Base-by-base conservation (phyloP, 164 flowering plant species). In the Macadamia integrifolia region DNA sequence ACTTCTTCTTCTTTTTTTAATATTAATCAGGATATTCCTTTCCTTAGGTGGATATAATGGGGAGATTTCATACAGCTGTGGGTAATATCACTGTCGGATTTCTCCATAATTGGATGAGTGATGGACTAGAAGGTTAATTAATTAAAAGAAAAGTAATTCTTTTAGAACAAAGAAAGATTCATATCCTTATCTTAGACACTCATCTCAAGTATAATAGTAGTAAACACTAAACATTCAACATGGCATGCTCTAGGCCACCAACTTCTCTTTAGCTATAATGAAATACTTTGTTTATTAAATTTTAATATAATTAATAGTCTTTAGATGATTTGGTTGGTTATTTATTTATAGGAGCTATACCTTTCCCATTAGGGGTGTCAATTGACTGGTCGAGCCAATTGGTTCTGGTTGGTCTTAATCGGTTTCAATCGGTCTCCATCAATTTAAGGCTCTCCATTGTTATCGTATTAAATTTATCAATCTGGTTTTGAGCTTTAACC, bases 51-150 rank as follows among this genome's bases (percentile, higher is more conserved):
- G 40, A 5, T 5, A 35, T 35, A 67, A 43, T 17, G 43, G 35
- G 9, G 57, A 61, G 66, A 68, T 52, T 40, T 60, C 66, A 53
- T 9, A 61, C 66, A 69, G 67, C 62, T 63, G 72, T 63, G 61
- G 12, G 13, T 29, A 7, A 23, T 57, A 63, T 58, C 67, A 8
- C 12, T 57, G 6, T 1, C 30, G 13, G 68, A 64, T 70, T 58
- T 46, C 57, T 53, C 17, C 63, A 70, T 70, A 35, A 70, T 70
- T 64, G 58, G 62, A 64, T 57, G 29, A 29, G 28, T 58, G 63
- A 46, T 53, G 66, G 66, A 55, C 23, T 23, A 29, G n/a, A 57
- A 62, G 53, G 66, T 67, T 69, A 62, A 62, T 43, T 31, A 57
- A 14, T 62, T 48, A 62, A 56, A 70, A 70, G 67, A 14, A 35